Percentiles rank a stretch among this genome's conserved stretches.
These are phyloP conservation scores for Drechslerella coelobrocha DNA, from an alignment of 2,329 filamentous ascomycete species.

Conservation along the genomic window DNA sequence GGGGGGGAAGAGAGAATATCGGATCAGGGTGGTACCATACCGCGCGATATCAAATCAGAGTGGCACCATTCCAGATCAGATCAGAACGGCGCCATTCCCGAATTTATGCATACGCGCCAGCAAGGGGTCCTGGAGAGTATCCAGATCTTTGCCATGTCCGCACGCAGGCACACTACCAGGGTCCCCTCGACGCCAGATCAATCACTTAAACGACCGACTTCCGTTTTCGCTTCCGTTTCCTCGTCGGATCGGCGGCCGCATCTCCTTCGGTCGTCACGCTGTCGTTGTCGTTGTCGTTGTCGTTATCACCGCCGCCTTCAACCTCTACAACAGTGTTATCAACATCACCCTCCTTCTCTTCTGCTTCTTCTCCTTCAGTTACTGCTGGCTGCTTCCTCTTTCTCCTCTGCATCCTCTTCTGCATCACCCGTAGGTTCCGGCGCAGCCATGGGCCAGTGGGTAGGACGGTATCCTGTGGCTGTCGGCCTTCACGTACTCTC, in stretches of 20 bases:
- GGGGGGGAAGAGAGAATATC: no score
- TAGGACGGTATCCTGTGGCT: background rate
- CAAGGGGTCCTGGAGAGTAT: no score
- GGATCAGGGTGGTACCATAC: no score
- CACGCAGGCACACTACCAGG: no score
- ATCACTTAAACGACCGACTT: no score
- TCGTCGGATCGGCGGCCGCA: background rate
- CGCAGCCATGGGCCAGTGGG: conserved; percentile 13
- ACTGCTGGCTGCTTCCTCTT: no score
- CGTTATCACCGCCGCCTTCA: background rate
- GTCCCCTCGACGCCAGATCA: no score
- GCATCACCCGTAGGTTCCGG: conserved; percentile 23
- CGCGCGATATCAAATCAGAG: no score
- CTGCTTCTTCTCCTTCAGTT: conserved; percentile 7
- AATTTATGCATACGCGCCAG: no score
- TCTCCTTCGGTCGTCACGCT: background rate
- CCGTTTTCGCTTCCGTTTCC: conserved; percentile 19
- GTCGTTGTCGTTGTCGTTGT: background rate
- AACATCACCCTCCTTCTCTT: background rate
- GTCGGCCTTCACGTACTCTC: conserved; percentile 5
- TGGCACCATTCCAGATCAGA: no score
- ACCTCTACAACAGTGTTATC: background rate
- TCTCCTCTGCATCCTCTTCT: background rate
- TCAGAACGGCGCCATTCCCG: no score
- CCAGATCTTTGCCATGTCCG: no score